Base-by-base conservation (phyloP, 495 filamentous ascomycete species). In the Penicillium cosmopolitanum region DNA sequence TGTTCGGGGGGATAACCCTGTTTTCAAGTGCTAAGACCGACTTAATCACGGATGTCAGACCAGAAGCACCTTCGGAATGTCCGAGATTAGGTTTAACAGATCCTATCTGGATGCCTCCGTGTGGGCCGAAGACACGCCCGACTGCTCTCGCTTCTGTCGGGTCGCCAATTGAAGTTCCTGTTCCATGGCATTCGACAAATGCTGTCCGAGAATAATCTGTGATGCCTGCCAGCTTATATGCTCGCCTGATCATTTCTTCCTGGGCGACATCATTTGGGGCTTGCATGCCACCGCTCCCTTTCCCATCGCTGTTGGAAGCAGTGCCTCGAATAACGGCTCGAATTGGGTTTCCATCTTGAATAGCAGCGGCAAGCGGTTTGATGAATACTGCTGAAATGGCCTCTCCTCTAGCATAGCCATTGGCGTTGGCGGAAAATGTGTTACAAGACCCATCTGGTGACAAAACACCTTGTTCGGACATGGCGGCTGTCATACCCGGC, bases 381-480 rank as follows among this genome's bases (percentile, higher is more conserved):
- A 82, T 47, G 25, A 70, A 75, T 4, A 80, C 43, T 1, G 71
- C 71, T 38, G 42, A 68, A 13, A 79, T 59, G 0, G 68, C 74
- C 60, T 91, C 89, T 13, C 79, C 89, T 16, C 87, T 79, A 0
- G 72, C 85, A 63, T 87, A 91, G 0, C 88, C 88, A 57, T 87
- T 80, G 0, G 85, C 88, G 18, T 73, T 9, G 19, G 77, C 73
- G 63, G 87, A 85, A 56, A 87, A 92, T 0, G 81, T 82, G 55
- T 85, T 78, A 46, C 82, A 89, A 6, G 67, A 63, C 0, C 66
- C 66, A 46, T 44, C 63, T 0, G 55, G 73, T 54, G 55, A 73
- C 65, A 55, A 62, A 59, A 51, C 75, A 50, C 62, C 58, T 12
- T 72, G 62, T n/a, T 76, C 67, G 0, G 65, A 60, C 65, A 80